These are phyloP conservation scores for Pelagophyceae sp. DNA, from an alignment of 352 stramenopile genomes.

Conservation along the genomic window DNA sequence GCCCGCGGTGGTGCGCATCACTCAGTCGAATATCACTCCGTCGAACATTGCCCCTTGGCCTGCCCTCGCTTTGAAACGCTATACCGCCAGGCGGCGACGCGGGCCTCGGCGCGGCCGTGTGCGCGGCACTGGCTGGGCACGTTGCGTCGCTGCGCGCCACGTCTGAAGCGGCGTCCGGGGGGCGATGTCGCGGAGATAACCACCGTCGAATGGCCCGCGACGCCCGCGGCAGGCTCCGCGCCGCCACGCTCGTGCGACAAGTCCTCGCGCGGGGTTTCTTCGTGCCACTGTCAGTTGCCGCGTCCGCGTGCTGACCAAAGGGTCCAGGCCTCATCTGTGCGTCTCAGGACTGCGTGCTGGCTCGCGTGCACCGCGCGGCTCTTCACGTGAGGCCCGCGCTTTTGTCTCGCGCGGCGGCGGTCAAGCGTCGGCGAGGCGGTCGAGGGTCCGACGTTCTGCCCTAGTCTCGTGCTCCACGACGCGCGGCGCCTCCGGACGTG, in stretches of 20 bases:
- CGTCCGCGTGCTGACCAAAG: no score
- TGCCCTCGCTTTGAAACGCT: no score
- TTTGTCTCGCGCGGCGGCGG: no score
- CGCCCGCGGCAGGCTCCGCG: background rate
- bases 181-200: no score
- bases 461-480: background rate
- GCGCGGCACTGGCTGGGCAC: background rate
- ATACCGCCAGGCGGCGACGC: background rate
- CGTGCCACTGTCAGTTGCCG: background rate
- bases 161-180: no score
- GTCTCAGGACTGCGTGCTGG: background rate
- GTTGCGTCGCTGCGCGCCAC: background rate
- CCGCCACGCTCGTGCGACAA: background rate
- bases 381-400: background rate
- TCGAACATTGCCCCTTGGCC: no score
- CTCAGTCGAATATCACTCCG: no score
- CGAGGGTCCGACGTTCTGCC: background rate
- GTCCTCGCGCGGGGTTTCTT: background rate
- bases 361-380: background rate
- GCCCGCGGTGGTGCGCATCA: background rate
- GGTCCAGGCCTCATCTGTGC: background rate
- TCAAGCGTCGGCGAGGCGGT: no score
- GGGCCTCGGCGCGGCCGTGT: background rate
- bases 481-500: background rate
- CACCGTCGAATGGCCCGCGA: background rate